Percentiles rank a stretch among this genome's conserved stretches.
phyloP scores from a whole-genome alignment of 2,329 filamentous ascomycete species.

The Ceratocystiopsis minuta region DNA sequence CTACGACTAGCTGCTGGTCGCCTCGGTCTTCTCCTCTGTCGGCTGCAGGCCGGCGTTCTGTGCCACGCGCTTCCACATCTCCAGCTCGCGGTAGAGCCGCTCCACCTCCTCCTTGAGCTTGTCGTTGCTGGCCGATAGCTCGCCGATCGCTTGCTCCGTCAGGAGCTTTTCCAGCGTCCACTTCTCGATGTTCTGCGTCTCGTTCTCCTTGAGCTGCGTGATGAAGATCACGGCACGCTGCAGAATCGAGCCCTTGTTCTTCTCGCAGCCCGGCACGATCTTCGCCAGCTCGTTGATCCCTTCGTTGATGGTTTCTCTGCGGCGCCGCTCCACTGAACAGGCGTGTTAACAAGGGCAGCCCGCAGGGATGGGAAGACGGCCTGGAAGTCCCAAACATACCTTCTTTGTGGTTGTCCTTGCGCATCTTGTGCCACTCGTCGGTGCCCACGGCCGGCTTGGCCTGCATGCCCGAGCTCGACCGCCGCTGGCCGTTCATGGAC shows the following conservation, averaged over 20 bases:
- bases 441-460: constrained; percentile 80
- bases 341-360: not conserved
- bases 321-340: constrained; percentile 69
- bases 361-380: too few relatives aligned
- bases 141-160: constrained; percentile 74
- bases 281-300: constrained; percentile 96
- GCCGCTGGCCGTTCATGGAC: constrained; percentile 8
- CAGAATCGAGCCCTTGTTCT: constrained; percentile 95
- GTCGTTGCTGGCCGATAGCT: constrained; percentile 73
- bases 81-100: constrained; percentile 57
- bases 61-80: constrained; percentile 58
- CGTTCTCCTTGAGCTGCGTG: constrained; percentile 82
- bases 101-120: constrained; percentile 71
- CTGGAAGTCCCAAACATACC: constrained; percentile 37
- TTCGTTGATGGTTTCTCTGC: constrained; percentile 95
- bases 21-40: constrained; percentile 18
- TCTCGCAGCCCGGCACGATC: constrained; percentile 93
- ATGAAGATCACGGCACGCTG: constrained; percentile 91
- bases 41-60: constrained; percentile 39
- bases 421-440: constrained; percentile 93
- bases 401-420: constrained; percentile 98
- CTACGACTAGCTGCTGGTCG: constrained; percentile 6
- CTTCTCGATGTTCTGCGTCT: constrained; percentile 84
- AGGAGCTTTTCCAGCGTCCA: constrained; percentile 83
- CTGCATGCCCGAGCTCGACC: constrained; percentile 9